Evolutionary conservation across 306 rosid species (phyloP), one percentile per base, ranked within the genome.

Genomic region (Quercus gilva): DNA sequence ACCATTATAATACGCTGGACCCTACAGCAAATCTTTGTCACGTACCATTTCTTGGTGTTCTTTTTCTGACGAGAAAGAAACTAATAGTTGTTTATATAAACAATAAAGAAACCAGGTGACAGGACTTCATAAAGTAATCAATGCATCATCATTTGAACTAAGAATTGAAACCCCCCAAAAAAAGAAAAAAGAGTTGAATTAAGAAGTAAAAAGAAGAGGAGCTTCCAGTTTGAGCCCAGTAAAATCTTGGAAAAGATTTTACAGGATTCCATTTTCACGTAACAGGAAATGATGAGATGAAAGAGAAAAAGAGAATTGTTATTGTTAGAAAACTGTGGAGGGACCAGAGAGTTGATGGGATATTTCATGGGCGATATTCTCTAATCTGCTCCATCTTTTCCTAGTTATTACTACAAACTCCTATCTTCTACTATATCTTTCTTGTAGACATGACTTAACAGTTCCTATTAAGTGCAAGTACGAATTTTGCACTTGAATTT

Each of bases 361-460:
- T 35, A 68, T 76, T 37, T 74, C 52, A 55, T 7, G 20, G 25
- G 11, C 71, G 11, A 59, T 70, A 70, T 41, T 21, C 33, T 37
- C 55, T 20, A 5, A 35, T 33, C 52, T 19, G 20, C 26, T 21
- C 33, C 31, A 31, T 74, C 67, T 56, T 56, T 68, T 74, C 77
- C 78, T 69, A 41, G 31, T 70, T 60, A 20, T 57, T 49, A 69
- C 71, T 35, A 71, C 41, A 19, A 13, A 70, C 10, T 58, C 20
- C 74, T 83, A 49, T 81, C 29, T 57, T 75, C 12, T 41, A 7
- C 45, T 37, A 37, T 71, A 3, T 64, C 80, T 41, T 35, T 67
- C 52, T 6, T 33, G 57, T 58, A 45, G 87, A 81, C 75, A 78
- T 71, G 82, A 86, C 82, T 78, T 73, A 5, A 63, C 59, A 73